A percentile compares a stretch with the other conserved stretches of the same genome.
These are phyloP conservation scores for Boletus pseudopeckii DNA, from an alignment of 768 basidiomycete genomes.

Conservation along the genomic window DNA sequence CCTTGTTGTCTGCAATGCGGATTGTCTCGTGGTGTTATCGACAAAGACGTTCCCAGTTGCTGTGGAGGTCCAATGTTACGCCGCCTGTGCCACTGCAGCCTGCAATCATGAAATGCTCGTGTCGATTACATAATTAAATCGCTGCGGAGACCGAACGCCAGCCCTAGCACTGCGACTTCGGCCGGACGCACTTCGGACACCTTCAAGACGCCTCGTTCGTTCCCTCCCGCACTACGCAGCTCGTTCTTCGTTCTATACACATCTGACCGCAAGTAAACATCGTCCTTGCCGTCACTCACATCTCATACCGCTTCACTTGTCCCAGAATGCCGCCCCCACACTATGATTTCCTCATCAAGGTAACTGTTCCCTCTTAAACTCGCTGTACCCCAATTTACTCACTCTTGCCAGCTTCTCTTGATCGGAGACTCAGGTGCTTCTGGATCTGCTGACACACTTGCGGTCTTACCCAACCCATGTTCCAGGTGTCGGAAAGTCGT, in stretches of 20 bases:
- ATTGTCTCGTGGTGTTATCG: background rate
- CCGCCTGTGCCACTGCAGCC: too few species aligned
- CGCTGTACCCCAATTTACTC: background rate
- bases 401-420: slow-evolving; percentile 67
- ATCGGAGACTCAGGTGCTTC: slow-evolving; percentile 88
- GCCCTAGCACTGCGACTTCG: background rate
- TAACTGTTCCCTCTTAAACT: slow-evolving; percentile 26
- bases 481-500: slow-evolving; percentile 93
- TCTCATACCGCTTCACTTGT: background rate
- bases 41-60: background rate
- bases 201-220: background rate
- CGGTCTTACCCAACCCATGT: slow-evolving; percentile 11
- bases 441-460: background rate
- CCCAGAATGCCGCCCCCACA: slow-evolving; percentile 79
- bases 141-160: slow-evolving; percentile 18
- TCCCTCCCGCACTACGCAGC: background rate
- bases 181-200: background rate
- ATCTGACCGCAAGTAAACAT: background rate
- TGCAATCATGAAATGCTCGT: background rate
- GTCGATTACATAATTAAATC: slow-evolving; percentile 18
- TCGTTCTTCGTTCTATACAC: background rate
- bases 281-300: background rate
- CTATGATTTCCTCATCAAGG: slow-evolving; percentile 97
- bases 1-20: background rate
- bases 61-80: background rate